Percentiles rank a stretch among this genome's conserved stretches.
phyloP scores from a whole-genome alignment of 2,329 filamentous ascomycete species.

The Zymoseptoria pseudotritici region DNA sequence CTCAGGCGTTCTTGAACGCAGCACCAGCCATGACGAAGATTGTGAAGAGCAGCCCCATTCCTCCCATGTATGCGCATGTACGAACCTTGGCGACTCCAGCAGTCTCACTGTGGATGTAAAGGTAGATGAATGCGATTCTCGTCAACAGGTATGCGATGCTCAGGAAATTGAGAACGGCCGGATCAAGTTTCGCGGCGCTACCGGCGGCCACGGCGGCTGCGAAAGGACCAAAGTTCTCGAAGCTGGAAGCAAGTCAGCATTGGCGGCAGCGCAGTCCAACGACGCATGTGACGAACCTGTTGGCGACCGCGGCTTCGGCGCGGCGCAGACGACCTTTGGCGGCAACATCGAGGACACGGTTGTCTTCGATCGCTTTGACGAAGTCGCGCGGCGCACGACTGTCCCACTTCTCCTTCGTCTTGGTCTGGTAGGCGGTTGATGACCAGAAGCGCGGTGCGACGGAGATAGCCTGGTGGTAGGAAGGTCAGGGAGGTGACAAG shows the following conservation, averaged over 20 bases:
- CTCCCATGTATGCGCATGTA: constrained; percentile 17
- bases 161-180: constrained; percentile 22
- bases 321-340: constrained; percentile 30
- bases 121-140: constrained; percentile 24
- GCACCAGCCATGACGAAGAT: constrained; percentile 25
- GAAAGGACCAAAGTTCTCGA: constrained; percentile 36
- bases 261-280: too few species aligned
- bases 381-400: constrained; percentile 26
- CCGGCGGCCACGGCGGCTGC: constrained; percentile 34
- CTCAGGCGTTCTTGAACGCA: constrained; percentile 8
- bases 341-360: constrained; percentile 27
- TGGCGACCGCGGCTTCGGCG: constrained; percentile 32
- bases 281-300: constrained; percentile 6
- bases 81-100: constrained; percentile 12
- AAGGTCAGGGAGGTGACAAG: constrained; percentile 16
- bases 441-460: constrained; percentile 32
- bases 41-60: constrained; percentile 18
- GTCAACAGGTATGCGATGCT: constrained; percentile 22
- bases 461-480: constrained; percentile 18
- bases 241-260: constrained; percentile 11
- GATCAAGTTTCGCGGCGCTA: constrained; percentile 29
- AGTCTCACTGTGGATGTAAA: constrained; percentile 24
- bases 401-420: constrained; percentile 20
- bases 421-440: constrained; percentile 10
- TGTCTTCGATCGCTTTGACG: constrained; percentile 17